Evolutionary conservation across 2,329 filamentous ascomycete genomes (phyloP).

Genomic region (Beauveria bassiana): DNA sequence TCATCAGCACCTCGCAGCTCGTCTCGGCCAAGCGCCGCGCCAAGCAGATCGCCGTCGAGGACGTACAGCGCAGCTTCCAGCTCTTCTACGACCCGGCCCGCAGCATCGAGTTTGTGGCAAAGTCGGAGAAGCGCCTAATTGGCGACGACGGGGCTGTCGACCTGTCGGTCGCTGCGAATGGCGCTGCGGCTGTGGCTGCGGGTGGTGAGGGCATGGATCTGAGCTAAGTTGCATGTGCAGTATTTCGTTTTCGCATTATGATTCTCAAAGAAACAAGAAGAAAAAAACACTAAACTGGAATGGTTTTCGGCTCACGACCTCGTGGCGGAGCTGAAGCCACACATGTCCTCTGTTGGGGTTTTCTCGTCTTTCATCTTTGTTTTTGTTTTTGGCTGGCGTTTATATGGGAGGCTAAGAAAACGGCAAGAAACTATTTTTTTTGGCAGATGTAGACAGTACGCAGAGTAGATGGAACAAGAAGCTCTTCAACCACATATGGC

Average conservation of each 20-base stretch:
- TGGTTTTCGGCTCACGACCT: neutral
- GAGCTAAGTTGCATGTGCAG: conserved; percentile 23
- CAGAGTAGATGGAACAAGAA: neutral
- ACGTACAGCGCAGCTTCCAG: conserved; percentile 88
- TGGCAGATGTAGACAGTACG: neutral
- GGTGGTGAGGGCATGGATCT: conserved; percentile 39
- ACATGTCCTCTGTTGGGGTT: neutral
- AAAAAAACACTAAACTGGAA: neutral
- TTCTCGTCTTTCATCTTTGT: conserved; percentile 7
- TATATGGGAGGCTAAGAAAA: conserved; percentile 4
- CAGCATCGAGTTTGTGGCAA: conserved; percentile 82
- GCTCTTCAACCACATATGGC: neutral
- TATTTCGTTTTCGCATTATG: neutral
- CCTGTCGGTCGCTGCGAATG: conserved; percentile 49
- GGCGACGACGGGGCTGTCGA: conserved; percentile 76
- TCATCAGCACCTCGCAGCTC: conserved; percentile 90
- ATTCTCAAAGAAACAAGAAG: neutral
- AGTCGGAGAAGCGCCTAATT: conserved; percentile 90
- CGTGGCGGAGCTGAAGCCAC: neutral
- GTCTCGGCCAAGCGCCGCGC: conserved; percentile 78
- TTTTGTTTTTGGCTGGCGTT: conserved; percentile 9
- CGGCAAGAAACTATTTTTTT: neutral
- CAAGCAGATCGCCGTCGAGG: conserved; percentile 74
- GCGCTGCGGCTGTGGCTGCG: conserved; percentile 19
- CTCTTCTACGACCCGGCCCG: conserved; percentile 87